Percentiles rank a stretch among this genome's conserved stretches.
These are phyloP conservation scores for Phytophthora europaea DNA, from an alignment of 352 stramenopile species.

Conservation along the genomic window DNA sequence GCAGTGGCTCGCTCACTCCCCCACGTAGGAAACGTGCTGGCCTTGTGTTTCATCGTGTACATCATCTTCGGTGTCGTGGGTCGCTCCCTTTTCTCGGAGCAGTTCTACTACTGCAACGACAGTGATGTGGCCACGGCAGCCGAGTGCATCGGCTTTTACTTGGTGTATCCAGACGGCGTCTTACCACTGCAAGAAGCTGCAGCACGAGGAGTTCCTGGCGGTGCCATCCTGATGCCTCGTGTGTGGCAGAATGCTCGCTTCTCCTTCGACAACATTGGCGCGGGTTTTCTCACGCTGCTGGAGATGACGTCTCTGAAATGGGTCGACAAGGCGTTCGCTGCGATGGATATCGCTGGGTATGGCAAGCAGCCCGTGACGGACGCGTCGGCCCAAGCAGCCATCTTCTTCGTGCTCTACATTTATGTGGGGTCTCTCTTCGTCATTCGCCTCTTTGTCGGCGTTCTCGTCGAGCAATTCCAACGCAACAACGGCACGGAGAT, in stretches of 20 bases:
- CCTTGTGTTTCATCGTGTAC: slow-evolving; percentile 79
- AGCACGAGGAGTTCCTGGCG: slow-evolving; percentile 43
- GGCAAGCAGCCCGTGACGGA: slow-evolving; percentile 62
- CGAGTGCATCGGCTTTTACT: slow-evolving; percentile 73
- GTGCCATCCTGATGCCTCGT: slow-evolving; percentile 58
- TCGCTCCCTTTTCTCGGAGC: slow-evolving; percentile 70
- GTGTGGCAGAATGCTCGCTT: slow-evolving; percentile 81
- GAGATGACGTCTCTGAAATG: slow-evolving; percentile 89
- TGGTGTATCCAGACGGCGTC: slow-evolving; percentile 55
- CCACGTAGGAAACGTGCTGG: slow-evolving; percentile 80
- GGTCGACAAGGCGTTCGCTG: slow-evolving; percentile 80
- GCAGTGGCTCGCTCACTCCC: slow-evolving; percentile 77
- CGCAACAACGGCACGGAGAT: slow-evolving; percentile 88
- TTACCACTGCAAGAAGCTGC: slow-evolving; percentile 61
- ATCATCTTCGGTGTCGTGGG: slow-evolving; percentile 82
- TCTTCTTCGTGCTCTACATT: slow-evolving; percentile 84
- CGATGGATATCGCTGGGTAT: slow-evolving; percentile 74
- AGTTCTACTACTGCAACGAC: slow-evolving; percentile 81
- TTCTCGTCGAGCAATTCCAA: slow-evolving; percentile 87
- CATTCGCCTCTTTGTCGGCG: slow-evolving; percentile 82
- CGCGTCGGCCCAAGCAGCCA: slow-evolving; percentile 49
- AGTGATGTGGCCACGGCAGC: slow-evolving; percentile 34
- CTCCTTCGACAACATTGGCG: slow-evolving; percentile 82
- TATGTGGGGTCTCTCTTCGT: slow-evolving; percentile 85
- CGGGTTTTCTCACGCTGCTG: slow-evolving; percentile 70